phyloP scores from a whole-genome alignment of 768 basidiomycete genomes.

The Tephrocybe sp. region DNA sequence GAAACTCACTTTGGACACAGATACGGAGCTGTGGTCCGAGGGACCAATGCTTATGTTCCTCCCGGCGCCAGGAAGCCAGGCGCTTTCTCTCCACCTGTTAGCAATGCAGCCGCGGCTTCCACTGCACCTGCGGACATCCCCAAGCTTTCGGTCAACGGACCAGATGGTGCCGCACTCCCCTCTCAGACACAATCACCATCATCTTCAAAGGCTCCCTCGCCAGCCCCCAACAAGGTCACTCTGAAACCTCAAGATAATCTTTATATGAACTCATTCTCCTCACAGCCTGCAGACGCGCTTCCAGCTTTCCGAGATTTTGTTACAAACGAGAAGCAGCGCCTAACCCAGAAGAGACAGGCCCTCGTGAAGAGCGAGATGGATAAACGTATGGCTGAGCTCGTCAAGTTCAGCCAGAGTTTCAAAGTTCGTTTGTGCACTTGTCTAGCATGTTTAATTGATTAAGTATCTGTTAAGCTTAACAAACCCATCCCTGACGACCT shows the following conservation, averaged over 20 bases:
- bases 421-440: slow-evolving; percentile 56
- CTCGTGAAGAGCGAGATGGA: slow-evolving; percentile 93
- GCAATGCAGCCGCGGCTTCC: slow-evolving; percentile 27
- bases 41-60: slow-evolving; percentile 89
- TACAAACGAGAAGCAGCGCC: slow-evolving; percentile 83
- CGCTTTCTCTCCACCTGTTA: slow-evolving; percentile 25
- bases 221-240: slow-evolving; percentile 62
- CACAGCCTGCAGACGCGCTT: slow-evolving; percentile 75
- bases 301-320: slow-evolving; percentile 93
- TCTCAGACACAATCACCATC: slow-evolving; percentile 42
- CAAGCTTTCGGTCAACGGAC: slow-evolving; percentile 74
- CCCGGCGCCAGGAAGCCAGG: slow-evolving; percentile 76
- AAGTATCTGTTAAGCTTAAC: slow-evolving; percentile 61
- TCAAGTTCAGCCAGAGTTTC: slow-evolving; percentile 93
- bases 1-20: slow-evolving; percentile 39
- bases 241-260: neutral
- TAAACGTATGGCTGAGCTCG: slow-evolving; percentile 87
- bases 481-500: slow-evolving; percentile 95
- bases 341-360: slow-evolving; percentile 89
- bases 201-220: slow-evolving; percentile 65
- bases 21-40: slow-evolving; percentile 90
- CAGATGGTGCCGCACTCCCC: slow-evolving; percentile 61
- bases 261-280: neutral
- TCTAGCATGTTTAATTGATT: neutral
- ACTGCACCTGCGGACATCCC: slow-evolving; percentile 47